These are phyloP conservation scores for Plasmodium gonderi DNA, from an alignment of 169 alveolate species.

Conservation along the genomic window DNA sequence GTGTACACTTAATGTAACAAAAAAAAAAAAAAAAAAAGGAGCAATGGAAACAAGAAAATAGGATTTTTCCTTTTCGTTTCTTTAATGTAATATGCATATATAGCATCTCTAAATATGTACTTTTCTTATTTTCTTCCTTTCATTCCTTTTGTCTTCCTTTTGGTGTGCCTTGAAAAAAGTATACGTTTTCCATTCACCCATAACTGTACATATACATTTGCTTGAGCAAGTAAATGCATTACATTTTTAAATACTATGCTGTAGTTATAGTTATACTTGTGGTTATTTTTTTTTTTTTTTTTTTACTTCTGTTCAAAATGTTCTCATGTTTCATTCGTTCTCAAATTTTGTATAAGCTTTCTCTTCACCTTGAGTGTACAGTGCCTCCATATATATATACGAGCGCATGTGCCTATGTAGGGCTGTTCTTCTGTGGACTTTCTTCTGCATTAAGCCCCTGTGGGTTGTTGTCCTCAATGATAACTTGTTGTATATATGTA, in stretches of 20 bases:
- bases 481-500: too few species aligned
- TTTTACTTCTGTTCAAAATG: background rate
- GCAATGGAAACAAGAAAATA: background rate
- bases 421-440: too few species aligned
- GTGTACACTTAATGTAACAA: background rate
- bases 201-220: too few species aligned
- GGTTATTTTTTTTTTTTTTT: background rate
- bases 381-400: background rate
- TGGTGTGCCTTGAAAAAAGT: too few species aligned
- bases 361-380: background rate
- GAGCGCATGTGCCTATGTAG: background rate
- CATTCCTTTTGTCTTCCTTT: too few species aligned
- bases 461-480: too few species aligned
- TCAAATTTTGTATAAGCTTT: background rate
- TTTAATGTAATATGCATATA: background rate
- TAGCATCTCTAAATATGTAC: background rate
- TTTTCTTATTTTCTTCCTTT: background rate
- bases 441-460: too few species aligned
- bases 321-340: background rate
- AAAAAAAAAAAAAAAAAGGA: background rate
- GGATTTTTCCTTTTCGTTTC: slow-evolving; percentile 1
- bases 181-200: background rate
- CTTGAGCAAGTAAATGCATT: too few species aligned
- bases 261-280: too few species aligned
- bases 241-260: background rate